Percentiles rank a stretch among this genome's conserved stretches.
Evolutionary conservation across 345 rosid species (phyloP).

Genomic region (Brassica incana): DNA sequence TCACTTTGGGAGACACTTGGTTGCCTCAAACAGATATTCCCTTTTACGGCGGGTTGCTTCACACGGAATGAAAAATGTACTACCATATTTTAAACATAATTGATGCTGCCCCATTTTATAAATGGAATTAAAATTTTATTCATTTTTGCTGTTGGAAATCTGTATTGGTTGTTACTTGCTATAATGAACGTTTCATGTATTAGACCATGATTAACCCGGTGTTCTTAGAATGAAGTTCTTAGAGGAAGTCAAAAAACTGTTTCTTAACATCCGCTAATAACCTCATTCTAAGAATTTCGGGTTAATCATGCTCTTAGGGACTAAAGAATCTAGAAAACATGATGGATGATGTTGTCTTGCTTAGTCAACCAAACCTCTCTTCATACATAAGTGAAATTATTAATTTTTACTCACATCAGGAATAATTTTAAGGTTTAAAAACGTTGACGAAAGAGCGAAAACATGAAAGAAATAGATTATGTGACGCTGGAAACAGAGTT

Average conservation of each 20-base stretch:
- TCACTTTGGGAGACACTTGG: constrained; percentile 67
- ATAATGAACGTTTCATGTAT: constrained; percentile 6
- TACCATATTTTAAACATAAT: not conserved
- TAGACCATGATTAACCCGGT: not conserved
- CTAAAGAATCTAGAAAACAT: not conserved
- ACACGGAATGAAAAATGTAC: constrained; percentile 7
- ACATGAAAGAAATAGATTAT: not conserved
- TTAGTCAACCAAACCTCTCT: not conserved
- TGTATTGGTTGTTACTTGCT: constrained; percentile 3
- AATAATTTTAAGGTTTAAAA: not conserved
- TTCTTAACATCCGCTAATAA: too few species aligned
- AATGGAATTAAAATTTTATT: not conserved
- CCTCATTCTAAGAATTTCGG: too few species aligned
- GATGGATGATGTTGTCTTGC: constrained; percentile 2
- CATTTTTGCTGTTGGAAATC: constrained; percentile 19
- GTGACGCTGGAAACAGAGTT: not conserved
- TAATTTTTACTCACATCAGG: not conserved
- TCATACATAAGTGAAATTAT: not conserved
- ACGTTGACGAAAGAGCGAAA: not conserved
- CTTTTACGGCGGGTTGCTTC: constrained; percentile 52
- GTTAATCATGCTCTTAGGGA: too few species aligned
- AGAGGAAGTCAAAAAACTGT: too few species aligned
- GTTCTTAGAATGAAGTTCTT: too few species aligned
- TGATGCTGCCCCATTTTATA: not conserved
- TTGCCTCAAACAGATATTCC: constrained; percentile 59